phyloP scores from a whole-genome alignment of 2,329 filamentous ascomycete species.

The Westerdykella aurantiaca region DNA sequence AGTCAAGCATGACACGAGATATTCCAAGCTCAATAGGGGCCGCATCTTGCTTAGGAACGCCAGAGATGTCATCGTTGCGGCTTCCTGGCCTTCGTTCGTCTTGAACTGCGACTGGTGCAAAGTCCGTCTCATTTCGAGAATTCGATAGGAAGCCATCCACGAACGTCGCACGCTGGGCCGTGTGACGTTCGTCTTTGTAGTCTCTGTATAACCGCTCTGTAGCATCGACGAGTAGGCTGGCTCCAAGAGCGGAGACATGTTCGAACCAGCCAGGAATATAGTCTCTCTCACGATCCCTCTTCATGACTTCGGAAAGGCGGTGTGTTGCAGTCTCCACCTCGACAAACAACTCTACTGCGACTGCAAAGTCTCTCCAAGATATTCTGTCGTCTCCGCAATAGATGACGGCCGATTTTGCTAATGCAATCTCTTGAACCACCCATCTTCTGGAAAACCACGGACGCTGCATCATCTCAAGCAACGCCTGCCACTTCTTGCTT shows the following conservation, averaged over 20 bases:
- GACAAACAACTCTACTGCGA: constrained; percentile 37
- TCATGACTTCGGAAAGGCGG: constrained; percentile 35
- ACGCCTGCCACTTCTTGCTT: constrained; percentile 24
- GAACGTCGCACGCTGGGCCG: no score
- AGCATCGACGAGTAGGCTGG: constrained; percentile 34
- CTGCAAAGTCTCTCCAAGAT: constrained; percentile 35
- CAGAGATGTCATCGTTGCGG: background rate
- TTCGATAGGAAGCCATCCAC: no score
- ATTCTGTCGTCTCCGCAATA: constrained; percentile 37
- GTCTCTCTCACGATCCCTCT: constrained; percentile 18
- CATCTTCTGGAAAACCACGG: constrained; percentile 39
- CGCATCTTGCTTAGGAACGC: background rate
- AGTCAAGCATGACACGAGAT: constrained; percentile 31
- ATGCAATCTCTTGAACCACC: constrained; percentile 42
- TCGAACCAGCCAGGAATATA: constrained; percentile 32
- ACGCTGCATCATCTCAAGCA: constrained; percentile 36
- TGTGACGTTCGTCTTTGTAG: constrained; percentile 3
- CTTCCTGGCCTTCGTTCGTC: background rate
- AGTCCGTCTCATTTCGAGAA: no score
- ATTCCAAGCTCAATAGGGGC: constrained; percentile 29
- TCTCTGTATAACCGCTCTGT: constrained; percentile 29
- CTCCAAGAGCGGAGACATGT: constrained; percentile 32
- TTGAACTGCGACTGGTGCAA: background rate
- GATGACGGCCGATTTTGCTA: constrained; percentile 31
- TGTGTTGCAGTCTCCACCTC: constrained; percentile 37